phyloP scores from a whole-genome alignment of 306 rosid genomes.

The Rosa rugosa region DNA sequence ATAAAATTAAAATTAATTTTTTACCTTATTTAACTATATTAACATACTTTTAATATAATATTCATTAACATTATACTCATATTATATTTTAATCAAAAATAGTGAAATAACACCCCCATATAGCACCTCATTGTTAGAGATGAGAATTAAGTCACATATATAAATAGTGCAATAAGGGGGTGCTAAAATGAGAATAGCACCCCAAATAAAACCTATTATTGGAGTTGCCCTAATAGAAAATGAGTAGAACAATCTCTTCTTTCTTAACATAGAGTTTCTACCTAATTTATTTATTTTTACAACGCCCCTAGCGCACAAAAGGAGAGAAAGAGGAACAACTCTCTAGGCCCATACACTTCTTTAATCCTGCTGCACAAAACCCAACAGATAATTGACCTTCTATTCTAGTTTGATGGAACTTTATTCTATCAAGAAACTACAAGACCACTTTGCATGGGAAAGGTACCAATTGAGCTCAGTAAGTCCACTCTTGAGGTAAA shows the following conservation, averaged over 20 bases:
- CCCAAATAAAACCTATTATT: neutral
- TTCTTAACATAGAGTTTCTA: neutral
- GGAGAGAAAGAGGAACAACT: neutral
- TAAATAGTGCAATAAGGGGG: neutral
- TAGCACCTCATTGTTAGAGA: no score
- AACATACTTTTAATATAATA: no score
- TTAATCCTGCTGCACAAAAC: conserved; percentile 19
- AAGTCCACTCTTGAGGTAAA: conserved; percentile 47
- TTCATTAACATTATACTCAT: no score
- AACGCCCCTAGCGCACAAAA: conserved; percentile 9
- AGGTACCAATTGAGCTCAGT: conserved; percentile 8
- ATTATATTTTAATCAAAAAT: no score
- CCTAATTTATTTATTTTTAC: conserved; percentile 17
- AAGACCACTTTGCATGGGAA: conserved; percentile 15
- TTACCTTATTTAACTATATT: no score
- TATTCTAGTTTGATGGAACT: conserved; percentile 29
- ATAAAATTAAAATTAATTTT: no score
- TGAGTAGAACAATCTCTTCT: neutral
- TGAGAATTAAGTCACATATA: no score
- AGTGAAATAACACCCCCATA: no score
- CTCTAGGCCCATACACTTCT: neutral
- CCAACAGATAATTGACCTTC: conserved; percentile 21
- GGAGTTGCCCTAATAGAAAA: neutral
- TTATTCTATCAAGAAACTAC: conserved; percentile 2
- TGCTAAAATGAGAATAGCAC: neutral